These are phyloP conservation scores for Eutypa lata DNA, from an alignment of 2,329 filamentous ascomycete species.

Conservation along the genomic window DNA sequence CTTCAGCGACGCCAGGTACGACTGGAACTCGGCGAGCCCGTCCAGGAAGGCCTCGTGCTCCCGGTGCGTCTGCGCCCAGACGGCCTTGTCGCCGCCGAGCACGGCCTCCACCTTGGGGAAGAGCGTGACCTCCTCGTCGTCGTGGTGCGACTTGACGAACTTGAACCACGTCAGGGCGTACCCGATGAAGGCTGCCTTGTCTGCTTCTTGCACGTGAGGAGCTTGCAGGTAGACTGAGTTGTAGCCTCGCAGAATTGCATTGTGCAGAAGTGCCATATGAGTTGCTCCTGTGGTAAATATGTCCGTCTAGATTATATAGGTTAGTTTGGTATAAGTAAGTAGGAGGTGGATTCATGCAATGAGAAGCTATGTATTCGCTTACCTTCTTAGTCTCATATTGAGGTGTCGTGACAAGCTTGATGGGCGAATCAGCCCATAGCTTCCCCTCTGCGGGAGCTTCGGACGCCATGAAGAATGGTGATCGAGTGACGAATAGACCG, in stretches of 20 bases:
- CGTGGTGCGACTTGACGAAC: slow-evolving; percentile 58
- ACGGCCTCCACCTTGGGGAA: slow-evolving; percentile 54
- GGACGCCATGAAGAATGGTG: slow-evolving; percentile 38
- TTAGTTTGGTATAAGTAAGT: neutral
- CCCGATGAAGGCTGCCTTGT: slow-evolving; percentile 54
- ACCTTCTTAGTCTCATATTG: slow-evolving; percentile 51
- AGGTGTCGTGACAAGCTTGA: slow-evolving; percentile 52
- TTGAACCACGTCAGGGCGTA: slow-evolving; percentile 58
- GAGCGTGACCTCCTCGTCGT: slow-evolving; percentile 55
- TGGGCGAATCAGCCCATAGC: slow-evolving; percentile 53
- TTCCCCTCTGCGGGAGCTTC: slow-evolving; percentile 23
- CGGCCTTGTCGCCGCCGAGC: slow-evolving; percentile 43
- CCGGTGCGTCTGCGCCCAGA: slow-evolving; percentile 51
- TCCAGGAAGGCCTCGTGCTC: slow-evolving; percentile 54
- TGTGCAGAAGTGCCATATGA: slow-evolving; percentile 61
- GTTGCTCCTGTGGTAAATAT: slow-evolving; percentile 57
- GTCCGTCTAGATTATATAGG: slow-evolving; percentile 44
- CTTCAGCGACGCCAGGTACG: slow-evolving; percentile 45
- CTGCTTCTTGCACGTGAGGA: slow-evolving; percentile 45
- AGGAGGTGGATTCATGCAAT: neutral
- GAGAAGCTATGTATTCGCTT: neutral
- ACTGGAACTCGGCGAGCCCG: slow-evolving; percentile 49
- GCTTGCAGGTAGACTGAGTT: slow-evolving; percentile 63
- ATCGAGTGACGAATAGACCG: slow-evolving; percentile 33
- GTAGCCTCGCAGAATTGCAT: slow-evolving; percentile 60